A percentile compares a stretch with the other conserved stretches of the same genome.
These are phyloP conservation scores for Gastrolobium bilobum DNA, from an alignment of 306 rosid genomes.

Conservation along the genomic window DNA sequence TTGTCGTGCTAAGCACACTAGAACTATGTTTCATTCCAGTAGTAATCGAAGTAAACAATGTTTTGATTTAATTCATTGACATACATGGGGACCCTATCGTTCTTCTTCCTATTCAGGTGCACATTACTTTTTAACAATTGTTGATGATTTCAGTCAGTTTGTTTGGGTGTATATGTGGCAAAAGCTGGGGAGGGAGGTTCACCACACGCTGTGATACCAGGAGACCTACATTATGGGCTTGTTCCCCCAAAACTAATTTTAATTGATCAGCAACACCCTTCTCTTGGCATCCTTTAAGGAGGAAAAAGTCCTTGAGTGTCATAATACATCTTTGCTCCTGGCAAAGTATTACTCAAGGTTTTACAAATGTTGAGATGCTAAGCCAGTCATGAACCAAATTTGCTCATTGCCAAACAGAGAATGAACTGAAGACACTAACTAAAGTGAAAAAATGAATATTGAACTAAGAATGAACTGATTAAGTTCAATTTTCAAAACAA, in stretches of 20 bases:
- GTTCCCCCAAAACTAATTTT: conserved; percentile 68
- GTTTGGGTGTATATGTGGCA: no score
- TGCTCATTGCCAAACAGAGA: neutral
- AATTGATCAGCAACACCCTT: conserved; percentile 55
- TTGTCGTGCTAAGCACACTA: no score
- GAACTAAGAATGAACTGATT: conserved; percentile 5
- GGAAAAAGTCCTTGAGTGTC: conserved; percentile 73
- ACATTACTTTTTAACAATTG: no score
- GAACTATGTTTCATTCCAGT: no score
- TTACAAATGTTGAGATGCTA: conserved; percentile 26
- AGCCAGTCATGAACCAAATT: conserved; percentile 31
- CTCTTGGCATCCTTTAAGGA: conserved; percentile 63
- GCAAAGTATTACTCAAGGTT: conserved; percentile 38
- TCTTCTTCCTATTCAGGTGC: no score
- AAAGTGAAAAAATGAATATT: conserved; percentile 15
- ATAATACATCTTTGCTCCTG: conserved; percentile 71
- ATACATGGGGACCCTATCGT: no score
- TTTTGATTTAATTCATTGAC: no score
- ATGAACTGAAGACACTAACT: conserved; percentile 1
- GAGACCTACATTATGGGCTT: conserved; percentile 65
- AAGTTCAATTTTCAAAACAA: conserved; percentile 13
- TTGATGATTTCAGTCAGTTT: no score
- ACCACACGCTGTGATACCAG: conserved; percentile 81
- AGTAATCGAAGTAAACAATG: no score
- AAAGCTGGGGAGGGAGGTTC: conserved; percentile 88